A percentile compares a stretch with the other conserved stretches of the same genome.
Evolutionary conservation across 1,284 basidiomycete species (phyloP).

Genomic region (Pseudozyma sp.): DNA sequence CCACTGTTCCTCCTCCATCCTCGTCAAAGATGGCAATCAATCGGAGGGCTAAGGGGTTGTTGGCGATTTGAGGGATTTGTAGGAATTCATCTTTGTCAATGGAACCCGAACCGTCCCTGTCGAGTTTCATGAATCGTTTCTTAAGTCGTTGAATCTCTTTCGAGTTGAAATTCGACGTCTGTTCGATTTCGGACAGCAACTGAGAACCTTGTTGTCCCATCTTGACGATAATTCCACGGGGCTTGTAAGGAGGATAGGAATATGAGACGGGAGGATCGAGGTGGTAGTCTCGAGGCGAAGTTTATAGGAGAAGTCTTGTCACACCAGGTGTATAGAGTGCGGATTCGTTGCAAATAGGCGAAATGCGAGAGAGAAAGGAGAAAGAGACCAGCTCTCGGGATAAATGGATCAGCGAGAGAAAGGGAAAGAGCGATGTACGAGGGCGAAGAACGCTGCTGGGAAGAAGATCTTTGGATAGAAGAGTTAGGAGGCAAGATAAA

Average conservation of each 20-base stretch:
- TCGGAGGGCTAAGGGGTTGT: slow-evolving; percentile 93
- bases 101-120: slow-evolving; percentile 95
- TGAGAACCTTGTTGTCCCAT: slow-evolving; percentile 79
- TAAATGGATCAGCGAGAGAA: neutral
- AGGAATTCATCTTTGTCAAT: slow-evolving; percentile 99
- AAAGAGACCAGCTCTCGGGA: slow-evolving; percentile 10
- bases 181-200: slow-evolving; percentile 93
- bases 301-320: neutral
- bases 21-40: slow-evolving; percentile 99
- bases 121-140: slow-evolving; percentile 99
- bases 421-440: neutral
- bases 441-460: neutral
- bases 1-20: slow-evolving; percentile 96
- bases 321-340: slow-evolving; percentile 1
- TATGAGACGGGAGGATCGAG: too few relatives aligned
- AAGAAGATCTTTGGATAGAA: neutral
- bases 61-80: slow-evolving; percentile 98
- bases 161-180: slow-evolving; percentile 79
- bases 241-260: too few relatives aligned
- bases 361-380: slow-evolving; percentile 1
- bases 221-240: too few relatives aligned
- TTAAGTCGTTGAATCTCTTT: slow-evolving; percentile 79
- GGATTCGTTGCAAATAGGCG: slow-evolving; percentile 9
- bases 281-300: too few relatives aligned
- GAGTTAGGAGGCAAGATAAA: neutral